Evolutionary conservation across 352 stramenopile genomes (phyloP), one percentile per base, ranked within the genome.

Genomic region (Phytophthora pisi): DNA sequence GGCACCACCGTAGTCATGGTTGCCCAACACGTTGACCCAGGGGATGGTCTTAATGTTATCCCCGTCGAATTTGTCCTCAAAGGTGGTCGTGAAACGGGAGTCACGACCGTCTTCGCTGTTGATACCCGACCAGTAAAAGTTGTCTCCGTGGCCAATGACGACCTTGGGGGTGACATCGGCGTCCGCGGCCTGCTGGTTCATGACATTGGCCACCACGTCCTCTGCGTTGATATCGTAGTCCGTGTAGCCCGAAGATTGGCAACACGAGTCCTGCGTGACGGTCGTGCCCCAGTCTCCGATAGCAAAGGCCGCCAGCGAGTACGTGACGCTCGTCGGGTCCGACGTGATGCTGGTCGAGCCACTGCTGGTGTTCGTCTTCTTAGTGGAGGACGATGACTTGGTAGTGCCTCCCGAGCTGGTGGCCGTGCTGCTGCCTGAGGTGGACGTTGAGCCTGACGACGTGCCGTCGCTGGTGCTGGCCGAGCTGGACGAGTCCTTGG

Each of bases 241-340:
- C 18, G 70, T 82, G 71, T 88, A 79, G 16, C 79, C 76, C 5
- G 68, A 81, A 20, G 75, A 78, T 40, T 82, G 79, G 68, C 84
- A 92, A 63, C 84, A 92, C 61, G 84, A 92, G 72, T 88, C 82
- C 28, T 78, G 68, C 16, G 62, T 70, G 50, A 77, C 65, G 26
- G 84, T 92, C 9, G 81, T 88, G 15, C 82, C 84, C 84, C 84
- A 92, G 64, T 92, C 84, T 2, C 84, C 84, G 20, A 92, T 89
- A 11, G 82, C 84, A 24, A 87, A 92, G 11, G 80, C 81, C 1
- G 76, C 64, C 6, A 92, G 64, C 51, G 81, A 83, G 73, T 75
- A 91, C 38, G 64, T 70, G 15, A 67, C 68, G 15, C 53, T 57
- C 2, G 70, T 78, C 57, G 70, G 70, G 57, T 78, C 70, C 57